Percentiles rank a stretch among this genome's conserved stretches.
Conservation (phyloP, 306 rosid genomes). For the Cyamopsis tetragonoloba region DNA sequence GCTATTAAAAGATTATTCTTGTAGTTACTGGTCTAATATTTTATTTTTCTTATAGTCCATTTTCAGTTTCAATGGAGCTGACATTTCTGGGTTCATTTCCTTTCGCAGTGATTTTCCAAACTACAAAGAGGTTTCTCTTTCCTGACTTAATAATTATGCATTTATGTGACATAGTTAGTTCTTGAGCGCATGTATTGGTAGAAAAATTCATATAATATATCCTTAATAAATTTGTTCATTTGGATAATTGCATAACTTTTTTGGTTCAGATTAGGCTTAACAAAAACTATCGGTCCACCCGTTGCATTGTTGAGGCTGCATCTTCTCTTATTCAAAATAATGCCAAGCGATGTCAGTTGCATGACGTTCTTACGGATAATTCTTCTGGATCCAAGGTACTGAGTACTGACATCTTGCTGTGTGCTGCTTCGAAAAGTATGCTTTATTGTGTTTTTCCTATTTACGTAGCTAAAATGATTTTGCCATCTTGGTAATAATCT, state of each 20-base stretch:
- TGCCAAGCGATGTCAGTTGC: conserved; percentile 57
- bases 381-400: conserved; percentile 82
- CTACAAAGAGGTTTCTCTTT: conserved; percentile 68
- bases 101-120: conserved; percentile 79
- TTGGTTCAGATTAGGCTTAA: conserved; percentile 70
- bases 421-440: conserved; percentile 5
- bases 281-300: conserved; percentile 92
- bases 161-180: conserved; percentile 15
- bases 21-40: conserved; percentile 17
- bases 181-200: neutral
- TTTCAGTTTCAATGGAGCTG: conserved; percentile 98
- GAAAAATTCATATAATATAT: neutral
- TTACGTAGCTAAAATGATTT: conserved; percentile 16
- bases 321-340: conserved; percentile 78
- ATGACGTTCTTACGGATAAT: conserved; percentile 80
- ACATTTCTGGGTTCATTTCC: conserved; percentile 80
- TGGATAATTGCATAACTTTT: conserved; percentile 19
- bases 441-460: conserved; percentile 15
- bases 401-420: conserved; percentile 18
- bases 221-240: neutral
- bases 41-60: conserved; percentile 64
- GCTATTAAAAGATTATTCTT: neutral
- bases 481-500: conserved; percentile 14
- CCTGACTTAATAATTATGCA: conserved; percentile 15
- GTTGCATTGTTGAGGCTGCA: conserved; percentile 91